Evolutionary conservation across 352 stramenopile species (phyloP).

Genomic region (Nothophytophthora sp.): DNA sequence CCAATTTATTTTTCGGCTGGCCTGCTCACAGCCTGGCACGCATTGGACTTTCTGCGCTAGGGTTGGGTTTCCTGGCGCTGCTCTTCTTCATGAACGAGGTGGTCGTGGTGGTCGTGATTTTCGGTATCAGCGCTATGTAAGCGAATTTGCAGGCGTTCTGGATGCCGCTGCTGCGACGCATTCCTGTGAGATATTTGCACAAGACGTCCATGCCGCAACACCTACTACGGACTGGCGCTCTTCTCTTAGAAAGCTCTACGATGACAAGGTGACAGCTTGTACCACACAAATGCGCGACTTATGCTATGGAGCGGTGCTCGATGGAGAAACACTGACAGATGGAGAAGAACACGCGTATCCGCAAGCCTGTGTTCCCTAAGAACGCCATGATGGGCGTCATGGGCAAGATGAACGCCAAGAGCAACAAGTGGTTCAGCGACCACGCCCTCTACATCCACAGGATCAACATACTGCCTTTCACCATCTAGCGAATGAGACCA

Average conservation of each 20-base stretch:
- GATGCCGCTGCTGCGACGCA: slow-evolving; percentile 49
- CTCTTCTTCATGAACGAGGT: slow-evolving; percentile 90
- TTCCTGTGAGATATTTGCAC: slow-evolving; percentile 25
- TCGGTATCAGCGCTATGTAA: slow-evolving; percentile 59
- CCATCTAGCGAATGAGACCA: slow-evolving; percentile 57
- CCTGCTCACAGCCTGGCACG: too few species aligned
- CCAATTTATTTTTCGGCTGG: too few species aligned
- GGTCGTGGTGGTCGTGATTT: slow-evolving; percentile 76
- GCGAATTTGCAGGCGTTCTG: slow-evolving; percentile 61
- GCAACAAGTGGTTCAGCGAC: slow-evolving; percentile 87
- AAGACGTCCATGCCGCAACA: slow-evolving; percentile 91
- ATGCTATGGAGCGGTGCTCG: slow-evolving; percentile 92
- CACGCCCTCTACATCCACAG: slow-evolving; percentile 74
- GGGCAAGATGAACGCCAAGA: slow-evolving; percentile 72
- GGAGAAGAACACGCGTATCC: slow-evolving; percentile 64
- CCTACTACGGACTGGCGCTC: slow-evolving; percentile 95
- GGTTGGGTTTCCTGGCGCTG: slow-evolving; percentile 88
- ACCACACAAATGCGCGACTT: slow-evolving; percentile 88
- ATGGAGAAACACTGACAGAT: slow-evolving; percentile 98
- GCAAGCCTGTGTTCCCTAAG: slow-evolving; percentile 69
- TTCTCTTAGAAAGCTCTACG: slow-evolving; percentile 53
- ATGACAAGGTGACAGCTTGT: slow-evolving; percentile 31
- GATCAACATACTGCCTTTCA: slow-evolving; percentile 88
- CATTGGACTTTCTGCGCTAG: slow-evolving; percentile 91
- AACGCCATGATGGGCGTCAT: slow-evolving; percentile 85